Conservation (phyloP, 345 rosid species). For the Ricinus communis region DNA sequence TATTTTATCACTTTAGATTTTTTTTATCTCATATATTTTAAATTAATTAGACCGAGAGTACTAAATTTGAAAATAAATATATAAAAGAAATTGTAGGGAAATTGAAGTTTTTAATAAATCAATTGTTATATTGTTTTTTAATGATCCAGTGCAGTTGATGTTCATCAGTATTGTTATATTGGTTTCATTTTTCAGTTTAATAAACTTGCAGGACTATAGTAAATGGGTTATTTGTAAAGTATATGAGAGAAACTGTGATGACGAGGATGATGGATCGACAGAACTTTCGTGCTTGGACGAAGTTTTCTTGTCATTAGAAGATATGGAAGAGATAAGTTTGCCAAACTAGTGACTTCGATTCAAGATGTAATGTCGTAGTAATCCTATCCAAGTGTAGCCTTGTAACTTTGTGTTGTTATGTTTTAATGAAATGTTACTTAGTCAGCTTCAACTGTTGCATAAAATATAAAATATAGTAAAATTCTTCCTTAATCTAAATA, state of each 20-base stretch:
- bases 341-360: conserved; percentile 35
- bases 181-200: no score
- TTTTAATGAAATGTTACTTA: not conserved
- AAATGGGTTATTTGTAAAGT: conserved; percentile 93
- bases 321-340: conserved; percentile 88
- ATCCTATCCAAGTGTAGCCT: not conserved
- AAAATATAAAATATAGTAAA: not conserved
- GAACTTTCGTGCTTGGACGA: conserved; percentile 93
- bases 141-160: no score
- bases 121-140: no score
- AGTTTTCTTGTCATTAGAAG: conserved; percentile 89
- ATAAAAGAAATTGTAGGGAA: no score
- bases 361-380: not conserved
- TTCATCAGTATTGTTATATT: no score
- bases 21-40: no score
- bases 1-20: no score
- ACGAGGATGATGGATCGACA: conserved; percentile 48
- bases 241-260: conserved; percentile 52
- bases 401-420: not conserved
- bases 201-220: conserved; percentile 63
- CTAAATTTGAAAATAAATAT: no score
- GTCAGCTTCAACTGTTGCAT: not conserved
- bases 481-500: no score
- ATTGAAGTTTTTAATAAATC: no score
- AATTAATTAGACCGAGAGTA: no score